Percentiles rank a stretch among this genome's conserved stretches.
These are phyloP conservation scores for Saccharomyces hybrid DNA, from an alignment of 1,139 yeast species.

Conservation along the genomic window DNA sequence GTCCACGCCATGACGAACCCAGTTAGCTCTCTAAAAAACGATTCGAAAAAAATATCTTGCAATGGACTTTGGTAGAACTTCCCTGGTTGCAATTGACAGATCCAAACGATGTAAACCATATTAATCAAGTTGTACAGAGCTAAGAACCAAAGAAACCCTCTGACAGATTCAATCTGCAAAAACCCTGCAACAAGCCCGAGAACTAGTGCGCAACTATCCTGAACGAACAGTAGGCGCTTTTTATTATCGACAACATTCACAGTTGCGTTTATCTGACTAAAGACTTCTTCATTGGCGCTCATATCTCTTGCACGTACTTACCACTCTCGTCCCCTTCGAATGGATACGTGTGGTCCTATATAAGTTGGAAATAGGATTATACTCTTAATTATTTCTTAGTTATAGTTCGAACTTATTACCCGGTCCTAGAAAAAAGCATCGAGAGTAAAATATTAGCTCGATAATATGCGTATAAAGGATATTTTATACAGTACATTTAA, in stretches of 20 bases:
- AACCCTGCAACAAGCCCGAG: conserved; percentile 70
- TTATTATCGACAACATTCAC: conserved; percentile 24
- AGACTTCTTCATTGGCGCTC: conserved; percentile 10
- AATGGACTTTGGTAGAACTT: conserved; percentile 48
- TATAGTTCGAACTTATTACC: background rate
- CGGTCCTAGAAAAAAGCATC: background rate
- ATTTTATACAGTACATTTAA: too few species aligned
- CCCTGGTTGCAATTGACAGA: conserved; percentile 32
- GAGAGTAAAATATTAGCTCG: too few species aligned
- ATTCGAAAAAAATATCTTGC: conserved; percentile 48
- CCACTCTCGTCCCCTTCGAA: background rate
- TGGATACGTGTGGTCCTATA: too few species aligned
- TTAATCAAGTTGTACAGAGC: conserved; percentile 42
- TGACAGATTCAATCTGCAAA: conserved; percentile 53
- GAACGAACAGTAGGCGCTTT: conserved; percentile 42
- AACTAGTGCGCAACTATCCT: conserved; percentile 58
- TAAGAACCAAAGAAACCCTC: conserved; percentile 56
- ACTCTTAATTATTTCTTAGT: background rate
- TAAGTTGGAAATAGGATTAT: too few species aligned
- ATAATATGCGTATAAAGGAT: too few species aligned
- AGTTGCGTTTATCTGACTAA: conserved; percentile 16
- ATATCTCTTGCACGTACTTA: background rate
- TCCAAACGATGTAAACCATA: conserved; percentile 24
- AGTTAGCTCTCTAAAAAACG: conserved; percentile 52
- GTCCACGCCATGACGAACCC: conserved; percentile 85